These are phyloP conservation scores for Moricandia moricandioides DNA, from an alignment of 345 rosid species.

Conservation along the genomic window DNA sequence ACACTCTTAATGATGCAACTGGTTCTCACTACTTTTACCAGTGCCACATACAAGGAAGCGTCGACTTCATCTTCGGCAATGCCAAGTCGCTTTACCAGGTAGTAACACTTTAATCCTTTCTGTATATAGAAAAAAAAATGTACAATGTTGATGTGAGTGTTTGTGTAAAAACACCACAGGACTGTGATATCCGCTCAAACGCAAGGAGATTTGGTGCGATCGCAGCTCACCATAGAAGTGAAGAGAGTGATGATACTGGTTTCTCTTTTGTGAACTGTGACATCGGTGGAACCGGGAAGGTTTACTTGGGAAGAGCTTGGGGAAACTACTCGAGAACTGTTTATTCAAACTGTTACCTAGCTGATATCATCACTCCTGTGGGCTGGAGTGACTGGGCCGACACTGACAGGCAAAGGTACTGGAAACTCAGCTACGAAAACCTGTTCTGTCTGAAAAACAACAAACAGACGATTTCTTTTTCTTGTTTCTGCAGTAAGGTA, in stretches of 20 bases:
- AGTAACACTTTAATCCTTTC: background rate
- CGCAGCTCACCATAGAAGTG: conserved; percentile 80
- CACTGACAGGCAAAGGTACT: conserved; percentile 55
- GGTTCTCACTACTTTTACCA: conserved; percentile 80
- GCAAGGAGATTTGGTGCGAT: conserved; percentile 67
- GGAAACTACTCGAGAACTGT: conserved; percentile 73
- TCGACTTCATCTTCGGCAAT: conserved; percentile 86
- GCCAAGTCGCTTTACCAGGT: conserved; percentile 78
- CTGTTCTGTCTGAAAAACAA: background rate
- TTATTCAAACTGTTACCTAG: conserved; percentile 68
- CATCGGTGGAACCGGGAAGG: conserved; percentile 69
- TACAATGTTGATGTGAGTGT: background rate
- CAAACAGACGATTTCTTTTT: background rate
- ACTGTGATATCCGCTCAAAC: conserved; percentile 63
- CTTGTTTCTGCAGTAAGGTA: conserved; percentile 51
- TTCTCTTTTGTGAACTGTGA: conserved; percentile 76
- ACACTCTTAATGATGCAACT: conserved; percentile 73
- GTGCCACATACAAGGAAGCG: conserved; percentile 66
- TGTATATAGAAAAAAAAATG: background rate
- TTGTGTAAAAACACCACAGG: conserved; percentile 39
- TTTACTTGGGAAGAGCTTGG: conserved; percentile 90
- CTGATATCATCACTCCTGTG: conserved; percentile 53
- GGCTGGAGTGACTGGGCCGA: conserved; percentile 91
- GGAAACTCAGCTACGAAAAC: background rate
- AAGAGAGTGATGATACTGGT: conserved; percentile 65